phyloP scores from a whole-genome alignment of 2,329 filamentous ascomycete genomes.

The Trichothecium roseum region DNA sequence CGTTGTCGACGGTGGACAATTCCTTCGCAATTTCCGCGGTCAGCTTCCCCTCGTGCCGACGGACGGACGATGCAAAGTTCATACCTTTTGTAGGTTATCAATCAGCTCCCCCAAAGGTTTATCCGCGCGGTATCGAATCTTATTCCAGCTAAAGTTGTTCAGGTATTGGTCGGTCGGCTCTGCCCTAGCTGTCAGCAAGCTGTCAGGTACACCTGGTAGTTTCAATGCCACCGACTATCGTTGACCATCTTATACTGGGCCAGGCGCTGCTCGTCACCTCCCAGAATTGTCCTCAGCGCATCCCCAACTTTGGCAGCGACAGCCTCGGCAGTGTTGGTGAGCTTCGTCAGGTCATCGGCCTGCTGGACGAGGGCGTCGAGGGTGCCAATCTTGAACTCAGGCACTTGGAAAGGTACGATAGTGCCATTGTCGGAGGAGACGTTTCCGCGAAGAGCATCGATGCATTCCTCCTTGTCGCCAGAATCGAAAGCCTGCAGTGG shows the following conservation, averaged over 20 bases:
- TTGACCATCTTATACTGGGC: constrained; percentile 87
- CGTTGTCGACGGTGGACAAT: constrained; percentile 83
- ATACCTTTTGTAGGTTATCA: constrained; percentile 76
- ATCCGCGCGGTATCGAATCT: constrained; percentile 91
- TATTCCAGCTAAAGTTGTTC: constrained; percentile 88
- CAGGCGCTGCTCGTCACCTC: constrained; percentile 74
- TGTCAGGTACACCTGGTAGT: not conserved
- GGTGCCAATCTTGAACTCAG: constrained; percentile 95
- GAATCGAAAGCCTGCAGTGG: constrained; percentile 80
- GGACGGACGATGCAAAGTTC: constrained; percentile 1
- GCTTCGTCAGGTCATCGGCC: constrained; percentile 87
- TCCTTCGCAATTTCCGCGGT: constrained; percentile 43
- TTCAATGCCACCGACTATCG: constrained; percentile 55
- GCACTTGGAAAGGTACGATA: constrained; percentile 69
- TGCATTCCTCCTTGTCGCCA: constrained; percentile 68
- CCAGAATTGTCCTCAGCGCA: constrained; percentile 71
- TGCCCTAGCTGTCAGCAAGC: constrained; percentile 28
- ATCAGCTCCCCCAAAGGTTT: constrained; percentile 82
- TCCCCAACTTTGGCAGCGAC: constrained; percentile 85
- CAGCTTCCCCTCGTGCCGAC: constrained; percentile 1
- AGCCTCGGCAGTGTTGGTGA: constrained; percentile 66
- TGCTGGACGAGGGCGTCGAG: constrained; percentile 92
- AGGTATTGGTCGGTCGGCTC: constrained; percentile 95
- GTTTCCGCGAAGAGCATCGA: constrained; percentile 63
- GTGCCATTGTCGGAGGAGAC: constrained; percentile 66